Evolutionary conservation across 371 early-diverging fungal species (phyloP).

Genomic region (Lichtheimia ornata): DNA sequence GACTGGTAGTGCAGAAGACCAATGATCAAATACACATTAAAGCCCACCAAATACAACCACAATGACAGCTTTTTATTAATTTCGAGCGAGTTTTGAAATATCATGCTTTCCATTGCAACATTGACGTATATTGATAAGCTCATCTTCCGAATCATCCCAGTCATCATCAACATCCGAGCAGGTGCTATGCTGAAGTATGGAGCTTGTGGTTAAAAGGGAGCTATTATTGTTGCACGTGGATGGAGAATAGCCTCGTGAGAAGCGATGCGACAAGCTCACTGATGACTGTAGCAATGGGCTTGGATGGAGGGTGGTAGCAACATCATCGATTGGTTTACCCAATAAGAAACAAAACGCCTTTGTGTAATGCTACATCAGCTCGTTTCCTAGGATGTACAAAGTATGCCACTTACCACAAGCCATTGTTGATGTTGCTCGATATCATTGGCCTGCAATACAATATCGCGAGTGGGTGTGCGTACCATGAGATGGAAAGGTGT

Average conservation of each 20-base stretch:
- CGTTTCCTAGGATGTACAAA: background rate
- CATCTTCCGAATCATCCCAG: constrained; percentile 20
- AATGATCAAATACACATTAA: background rate
- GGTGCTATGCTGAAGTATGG: background rate
- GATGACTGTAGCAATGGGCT: too few species aligned
- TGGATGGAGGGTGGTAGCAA: too few species aligned
- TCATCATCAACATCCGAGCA: background rate
- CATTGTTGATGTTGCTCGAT: constrained; percentile 74
- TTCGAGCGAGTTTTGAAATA: constrained; percentile 36
- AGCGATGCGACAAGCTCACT: too few species aligned
- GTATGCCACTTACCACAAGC: constrained; percentile 35
- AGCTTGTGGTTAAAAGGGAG: background rate
- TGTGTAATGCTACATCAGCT: background rate
- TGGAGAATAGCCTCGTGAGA: too few species aligned
- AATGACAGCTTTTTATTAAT: background rate
- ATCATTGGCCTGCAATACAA: constrained; percentile 69
- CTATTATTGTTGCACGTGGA: background rate
- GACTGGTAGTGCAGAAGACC: background rate
- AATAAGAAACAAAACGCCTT: constrained; percentile 4
- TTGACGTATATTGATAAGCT: constrained; percentile 43
- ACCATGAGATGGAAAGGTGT: constrained; percentile 64
- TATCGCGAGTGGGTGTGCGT: constrained; percentile 65
- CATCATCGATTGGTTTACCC: background rate
- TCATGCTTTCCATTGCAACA: constrained; percentile 59
- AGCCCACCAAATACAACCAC: background rate